These are phyloP conservation scores for Dichomitus squalens DNA, from an alignment of 1,284 basidiomycete species.

Conservation along the genomic window DNA sequence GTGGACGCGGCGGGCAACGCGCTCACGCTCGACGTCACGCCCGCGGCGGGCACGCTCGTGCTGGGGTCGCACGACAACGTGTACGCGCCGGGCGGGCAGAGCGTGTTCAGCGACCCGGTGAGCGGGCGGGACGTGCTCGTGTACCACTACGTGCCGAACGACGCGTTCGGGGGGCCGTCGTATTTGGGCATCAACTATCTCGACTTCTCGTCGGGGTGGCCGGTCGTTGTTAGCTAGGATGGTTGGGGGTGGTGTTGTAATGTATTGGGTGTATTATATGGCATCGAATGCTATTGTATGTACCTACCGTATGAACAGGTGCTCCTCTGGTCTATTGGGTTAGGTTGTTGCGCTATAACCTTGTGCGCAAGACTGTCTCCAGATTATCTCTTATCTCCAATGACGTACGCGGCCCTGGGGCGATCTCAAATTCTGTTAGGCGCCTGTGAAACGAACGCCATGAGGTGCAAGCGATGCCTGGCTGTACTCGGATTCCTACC, in stretches of 20 bases:
- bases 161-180: conserved; percentile 9
- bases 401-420: no score
- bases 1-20: conserved; percentile 28
- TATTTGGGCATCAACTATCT: conserved; percentile 12
- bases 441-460: background rate
- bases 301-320: no score
- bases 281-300: no score
- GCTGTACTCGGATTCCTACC: background rate
- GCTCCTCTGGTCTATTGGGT: no score
- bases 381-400: no score
- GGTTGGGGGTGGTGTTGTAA: background rate
- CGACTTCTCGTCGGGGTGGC: conserved; percentile 12
- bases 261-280: no score
- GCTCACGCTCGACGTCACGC: conserved; percentile 21
- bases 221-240: background rate
- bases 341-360: no score
- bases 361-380: no score
- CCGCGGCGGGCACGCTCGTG: conserved; percentile 30
- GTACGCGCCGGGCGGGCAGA: conserved; percentile 36
- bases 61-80: conserved; percentile 37
- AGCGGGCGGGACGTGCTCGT: conserved; percentile 19
- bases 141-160: conserved; percentile 19
- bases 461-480: background rate
- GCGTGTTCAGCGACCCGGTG: conserved; percentile 17
- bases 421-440: no score